A percentile compares a stretch with the other conserved stretches of the same genome.
Evolutionary conservation across 2,329 filamentous ascomycete species (phyloP).

Genomic region (Colletotrichum kahawae): DNA sequence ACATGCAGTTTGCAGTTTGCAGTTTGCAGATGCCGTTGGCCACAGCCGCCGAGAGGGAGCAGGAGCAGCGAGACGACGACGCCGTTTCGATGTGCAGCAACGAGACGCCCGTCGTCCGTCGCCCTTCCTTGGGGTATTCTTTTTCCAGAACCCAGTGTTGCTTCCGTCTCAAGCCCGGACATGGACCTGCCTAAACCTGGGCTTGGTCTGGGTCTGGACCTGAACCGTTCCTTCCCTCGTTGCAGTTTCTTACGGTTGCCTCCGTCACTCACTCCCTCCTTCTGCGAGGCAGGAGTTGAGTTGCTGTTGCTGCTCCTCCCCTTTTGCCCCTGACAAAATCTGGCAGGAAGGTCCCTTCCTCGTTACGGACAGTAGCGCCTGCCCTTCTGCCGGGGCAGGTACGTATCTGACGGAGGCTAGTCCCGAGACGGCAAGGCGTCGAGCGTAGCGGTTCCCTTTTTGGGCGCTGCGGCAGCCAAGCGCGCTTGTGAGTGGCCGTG

Average conservation of each 20-base stretch:
- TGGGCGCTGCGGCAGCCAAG: slow-evolving; percentile 15
- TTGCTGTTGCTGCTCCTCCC: not conserved
- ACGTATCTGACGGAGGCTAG: slow-evolving; percentile 3
- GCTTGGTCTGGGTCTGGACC: not conserved
- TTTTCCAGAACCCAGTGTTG: not conserved
- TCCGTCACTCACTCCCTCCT: not conserved
- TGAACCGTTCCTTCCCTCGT: not conserved
- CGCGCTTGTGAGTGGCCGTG: slow-evolving; percentile 12
- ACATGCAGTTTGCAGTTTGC: not conserved
- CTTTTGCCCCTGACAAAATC: not conserved
- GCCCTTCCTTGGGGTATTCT: not conserved
- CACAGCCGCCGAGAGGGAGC: not conserved
- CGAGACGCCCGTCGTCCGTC: not conserved
- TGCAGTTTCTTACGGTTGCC: not conserved
- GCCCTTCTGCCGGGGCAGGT: not conserved
- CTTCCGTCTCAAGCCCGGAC: not conserved
- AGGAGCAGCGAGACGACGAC: not conserved
- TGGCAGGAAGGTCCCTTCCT: not conserved
- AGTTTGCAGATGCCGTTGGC: not conserved
- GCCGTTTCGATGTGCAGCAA: not conserved
- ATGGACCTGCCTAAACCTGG: not conserved
- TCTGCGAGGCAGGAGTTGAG: not conserved
- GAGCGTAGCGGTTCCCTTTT: slow-evolving; percentile 14
- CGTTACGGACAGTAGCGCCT: not conserved
- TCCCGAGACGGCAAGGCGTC: not conserved